Evolutionary conservation across 2,329 filamentous ascomycete genomes (phyloP).

Genomic region (Phaeomoniella chlamydospora): DNA sequence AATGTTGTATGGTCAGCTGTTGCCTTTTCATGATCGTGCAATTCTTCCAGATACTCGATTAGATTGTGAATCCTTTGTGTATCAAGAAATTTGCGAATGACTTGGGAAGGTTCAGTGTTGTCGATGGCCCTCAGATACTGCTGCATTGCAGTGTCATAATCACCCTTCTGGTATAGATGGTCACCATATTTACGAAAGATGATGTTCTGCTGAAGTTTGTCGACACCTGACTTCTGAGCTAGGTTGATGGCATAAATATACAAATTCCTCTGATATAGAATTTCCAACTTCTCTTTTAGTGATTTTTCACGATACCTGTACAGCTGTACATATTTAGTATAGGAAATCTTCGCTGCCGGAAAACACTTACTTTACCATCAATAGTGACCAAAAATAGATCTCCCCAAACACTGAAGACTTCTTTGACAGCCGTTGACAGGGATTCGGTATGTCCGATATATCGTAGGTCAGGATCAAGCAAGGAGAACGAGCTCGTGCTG

Average conservation of each 20-base stretch:
- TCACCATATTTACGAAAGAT: conserved; percentile 93
- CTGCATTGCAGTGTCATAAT: conserved; percentile 97
- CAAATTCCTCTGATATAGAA: conserved; percentile 85
- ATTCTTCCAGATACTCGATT: conserved; percentile 90
- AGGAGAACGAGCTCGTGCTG: conserved; percentile 72
- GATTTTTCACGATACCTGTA: conserved; percentile 82
- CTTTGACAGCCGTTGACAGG: conserved; percentile 63
- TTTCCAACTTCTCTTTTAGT: conserved; percentile 78
- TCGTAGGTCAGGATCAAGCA: conserved; percentile 83
- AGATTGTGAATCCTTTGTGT: conserved; percentile 96
- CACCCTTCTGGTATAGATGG: conserved; percentile 83
- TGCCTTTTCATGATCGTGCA: conserved; percentile 86
- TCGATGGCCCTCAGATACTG: conserved; percentile 95
- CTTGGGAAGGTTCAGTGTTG: conserved; percentile 88
- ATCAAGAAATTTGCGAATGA: conserved; percentile 93
- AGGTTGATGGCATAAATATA: conserved; percentile 85
- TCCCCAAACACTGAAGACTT: conserved; percentile 76
- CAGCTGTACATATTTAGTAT: no score
- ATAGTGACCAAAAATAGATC: conserved; percentile 81
- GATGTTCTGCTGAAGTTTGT: conserved; percentile 66
- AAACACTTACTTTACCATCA: conserved; percentile 76
- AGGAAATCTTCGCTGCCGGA: no score
- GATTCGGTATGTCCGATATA: conserved; percentile 84
- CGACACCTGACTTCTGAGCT: conserved; percentile 76
- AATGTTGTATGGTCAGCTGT: conserved; percentile 92